phyloP scores from a whole-genome alignment of 2,329 filamentous ascomycete genomes.

The Colletotrichum tropicicola region DNA sequence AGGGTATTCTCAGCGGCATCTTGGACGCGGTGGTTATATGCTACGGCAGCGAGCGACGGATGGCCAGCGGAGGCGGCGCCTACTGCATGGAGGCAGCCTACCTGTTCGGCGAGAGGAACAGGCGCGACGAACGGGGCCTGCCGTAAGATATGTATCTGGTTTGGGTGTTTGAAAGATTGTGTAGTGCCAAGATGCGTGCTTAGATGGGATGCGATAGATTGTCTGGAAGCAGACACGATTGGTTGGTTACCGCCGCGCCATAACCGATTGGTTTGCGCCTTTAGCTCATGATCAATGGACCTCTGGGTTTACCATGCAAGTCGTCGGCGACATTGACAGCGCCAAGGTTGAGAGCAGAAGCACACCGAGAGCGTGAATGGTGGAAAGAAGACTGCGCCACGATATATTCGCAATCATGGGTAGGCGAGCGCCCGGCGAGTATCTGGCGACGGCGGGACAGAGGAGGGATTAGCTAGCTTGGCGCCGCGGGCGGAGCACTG shows the following conservation, averaged over 20 bases:
- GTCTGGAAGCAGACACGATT: background rate
- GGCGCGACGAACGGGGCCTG: constrained; percentile 44
- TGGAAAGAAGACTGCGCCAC: constrained; percentile 19
- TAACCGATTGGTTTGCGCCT: background rate
- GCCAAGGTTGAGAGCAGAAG: background rate
- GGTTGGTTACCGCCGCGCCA: background rate
- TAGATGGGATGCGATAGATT: background rate
- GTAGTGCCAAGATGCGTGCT: background rate
- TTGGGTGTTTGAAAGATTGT: constrained; percentile 3
- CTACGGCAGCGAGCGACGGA: constrained; percentile 88
- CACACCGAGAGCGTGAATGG: background rate
- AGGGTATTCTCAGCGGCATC: constrained; percentile 86
- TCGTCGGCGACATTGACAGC: too few relatives aligned
- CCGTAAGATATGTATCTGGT: constrained; percentile 18
- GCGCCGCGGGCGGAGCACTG: constrained; percentile 13
- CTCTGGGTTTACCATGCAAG: background rate
- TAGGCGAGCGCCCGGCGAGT: background rate
- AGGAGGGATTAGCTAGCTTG: background rate
- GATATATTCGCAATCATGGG: background rate
- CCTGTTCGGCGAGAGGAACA: constrained; percentile 76
- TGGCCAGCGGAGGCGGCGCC: constrained; percentile 72
- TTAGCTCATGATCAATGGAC: background rate
- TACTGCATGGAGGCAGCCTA: constrained; percentile 94
- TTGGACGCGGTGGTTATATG: constrained; percentile 91
- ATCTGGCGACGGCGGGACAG: background rate